phyloP scores from a whole-genome alignment of 2,329 filamentous ascomycete species.

The Arthrobotrys sinensis region DNA sequence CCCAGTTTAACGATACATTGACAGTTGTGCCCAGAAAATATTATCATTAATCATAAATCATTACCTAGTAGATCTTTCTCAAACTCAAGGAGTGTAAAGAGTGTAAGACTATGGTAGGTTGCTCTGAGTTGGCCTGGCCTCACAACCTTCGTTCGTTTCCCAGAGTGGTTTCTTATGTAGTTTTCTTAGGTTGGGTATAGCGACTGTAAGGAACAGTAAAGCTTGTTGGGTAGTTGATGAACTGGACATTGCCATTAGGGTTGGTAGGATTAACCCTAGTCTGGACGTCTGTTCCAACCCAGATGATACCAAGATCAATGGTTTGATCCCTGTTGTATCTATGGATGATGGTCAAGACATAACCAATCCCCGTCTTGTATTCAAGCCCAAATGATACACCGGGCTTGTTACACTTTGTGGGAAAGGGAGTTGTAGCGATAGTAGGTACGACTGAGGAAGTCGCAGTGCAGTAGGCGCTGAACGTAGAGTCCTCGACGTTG shows the following conservation, averaged over 20 bases:
- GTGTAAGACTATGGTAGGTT: background rate
- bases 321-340: slow-evolving; percentile 36
- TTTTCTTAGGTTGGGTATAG: slow-evolving; percentile 33
- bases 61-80: background rate
- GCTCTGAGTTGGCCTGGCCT: background rate
- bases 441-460: slow-evolving; percentile 5
- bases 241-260: slow-evolving; percentile 46
- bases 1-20: background rate
- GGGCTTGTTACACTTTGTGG: slow-evolving; percentile 34
- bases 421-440: slow-evolving; percentile 36
- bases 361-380: slow-evolving; percentile 26
- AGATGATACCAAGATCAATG: slow-evolving; percentile 34
- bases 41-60: slow-evolving; percentile 20
- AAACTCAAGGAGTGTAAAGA: background rate
- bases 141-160: background rate
- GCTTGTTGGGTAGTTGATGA: slow-evolving; percentile 29
- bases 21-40: background rate
- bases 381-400: slow-evolving; percentile 37
- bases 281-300: slow-evolving; percentile 38
- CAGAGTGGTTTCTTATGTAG: background rate
- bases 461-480: slow-evolving; percentile 21
- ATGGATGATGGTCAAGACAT: slow-evolving; percentile 41
- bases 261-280: slow-evolving; percentile 40
- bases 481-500: slow-evolving; percentile 18
- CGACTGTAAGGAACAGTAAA: slow-evolving; percentile 34